Percentiles rank a stretch among this genome's conserved stretches.
Evolutionary conservation across 192 early-diverging fungal genomes (phyloP).

Genomic region (Coemansia pectinata): DNA sequence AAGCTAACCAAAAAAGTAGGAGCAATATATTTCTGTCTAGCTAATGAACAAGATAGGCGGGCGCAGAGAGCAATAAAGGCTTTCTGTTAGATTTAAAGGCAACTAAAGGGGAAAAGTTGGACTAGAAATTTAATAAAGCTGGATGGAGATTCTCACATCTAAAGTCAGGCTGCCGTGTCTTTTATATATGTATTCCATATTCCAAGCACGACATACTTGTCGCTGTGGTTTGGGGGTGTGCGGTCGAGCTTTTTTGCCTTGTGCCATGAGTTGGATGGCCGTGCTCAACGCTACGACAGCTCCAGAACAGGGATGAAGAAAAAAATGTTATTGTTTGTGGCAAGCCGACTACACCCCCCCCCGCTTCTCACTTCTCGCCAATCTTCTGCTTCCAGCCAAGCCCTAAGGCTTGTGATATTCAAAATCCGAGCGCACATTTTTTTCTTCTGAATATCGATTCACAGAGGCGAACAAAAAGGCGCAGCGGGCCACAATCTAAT

Average conservation of each 20-base stretch:
- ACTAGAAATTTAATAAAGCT: slow-evolving; percentile 10
- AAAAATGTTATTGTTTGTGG: slow-evolving; percentile 5
- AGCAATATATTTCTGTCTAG: neutral
- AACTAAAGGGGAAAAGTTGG: slow-evolving; percentile 1
- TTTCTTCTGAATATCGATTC: neutral
- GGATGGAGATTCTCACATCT: neutral
- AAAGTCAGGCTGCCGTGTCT: no score
- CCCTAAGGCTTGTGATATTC: neutral
- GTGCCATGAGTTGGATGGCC: neutral
- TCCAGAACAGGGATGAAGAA: neutral
- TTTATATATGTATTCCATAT: neutral
- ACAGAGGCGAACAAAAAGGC: neutral
- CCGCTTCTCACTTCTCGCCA: neutral
- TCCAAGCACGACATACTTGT: neutral
- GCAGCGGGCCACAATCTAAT: neutral
- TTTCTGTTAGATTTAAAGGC: slow-evolving; percentile 11
- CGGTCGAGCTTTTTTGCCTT: no score
- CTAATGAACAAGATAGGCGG: neutral
- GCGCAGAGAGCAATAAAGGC: neutral
- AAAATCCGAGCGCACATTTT: neutral
- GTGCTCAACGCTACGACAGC: neutral
- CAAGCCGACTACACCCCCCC: neutral
- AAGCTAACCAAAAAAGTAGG: neutral
- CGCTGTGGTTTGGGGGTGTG: neutral
- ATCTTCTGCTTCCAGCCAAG: neutral